Evolutionary conservation across 2,329 filamentous ascomycete species (phyloP).

Genomic region (Plectosphaerella sp.): DNA sequence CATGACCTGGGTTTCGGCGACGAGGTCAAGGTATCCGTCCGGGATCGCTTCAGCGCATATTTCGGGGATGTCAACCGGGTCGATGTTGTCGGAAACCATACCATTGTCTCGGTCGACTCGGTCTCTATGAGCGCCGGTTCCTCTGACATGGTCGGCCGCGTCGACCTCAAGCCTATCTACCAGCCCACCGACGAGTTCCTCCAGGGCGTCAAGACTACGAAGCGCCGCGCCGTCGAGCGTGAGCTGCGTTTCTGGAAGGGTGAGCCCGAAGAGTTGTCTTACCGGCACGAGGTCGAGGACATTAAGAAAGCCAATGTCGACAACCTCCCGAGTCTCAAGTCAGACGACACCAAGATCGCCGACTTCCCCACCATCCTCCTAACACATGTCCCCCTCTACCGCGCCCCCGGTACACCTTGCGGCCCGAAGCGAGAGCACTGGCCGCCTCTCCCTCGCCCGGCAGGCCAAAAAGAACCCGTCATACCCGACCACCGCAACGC

Average conservation of each 20-base stretch:
- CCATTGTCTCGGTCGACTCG: slow-evolving; percentile 85
- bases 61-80: slow-evolving; percentile 92
- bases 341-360: slow-evolving; percentile 34
- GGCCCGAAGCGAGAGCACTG: slow-evolving; percentile 81
- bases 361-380: slow-evolving; percentile 86
- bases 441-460: slow-evolving; percentile 62
- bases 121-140: slow-evolving; percentile 77
- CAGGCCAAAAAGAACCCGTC: slow-evolving; percentile 49
- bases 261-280: slow-evolving; percentile 48
- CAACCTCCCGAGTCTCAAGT: slow-evolving; percentile 32
- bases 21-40: slow-evolving; percentile 74
- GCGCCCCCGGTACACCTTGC: slow-evolving; percentile 77
- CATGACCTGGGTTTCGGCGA: slow-evolving; percentile 91
- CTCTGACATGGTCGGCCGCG: slow-evolving; percentile 43
- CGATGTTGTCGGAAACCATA: slow-evolving; percentile 91
- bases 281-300: slow-evolving; percentile 57
- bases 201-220: slow-evolving; percentile 57
- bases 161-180: slow-evolving; percentile 63
- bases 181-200: slow-evolving; percentile 74
- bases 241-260: slow-evolving; percentile 65
- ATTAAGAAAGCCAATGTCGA: slow-evolving; percentile 41
- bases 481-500: slow-evolving; percentile 69
- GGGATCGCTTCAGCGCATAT: slow-evolving; percentile 78
- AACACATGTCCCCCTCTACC: slow-evolving; percentile 86
- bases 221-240: slow-evolving; percentile 63